A percentile compares a stretch with the other conserved stretches of the same genome.
Evolutionary conservation across 371 early-diverging fungal genomes (phyloP).

Genomic region (Zancudomyces culisetae): DNA sequence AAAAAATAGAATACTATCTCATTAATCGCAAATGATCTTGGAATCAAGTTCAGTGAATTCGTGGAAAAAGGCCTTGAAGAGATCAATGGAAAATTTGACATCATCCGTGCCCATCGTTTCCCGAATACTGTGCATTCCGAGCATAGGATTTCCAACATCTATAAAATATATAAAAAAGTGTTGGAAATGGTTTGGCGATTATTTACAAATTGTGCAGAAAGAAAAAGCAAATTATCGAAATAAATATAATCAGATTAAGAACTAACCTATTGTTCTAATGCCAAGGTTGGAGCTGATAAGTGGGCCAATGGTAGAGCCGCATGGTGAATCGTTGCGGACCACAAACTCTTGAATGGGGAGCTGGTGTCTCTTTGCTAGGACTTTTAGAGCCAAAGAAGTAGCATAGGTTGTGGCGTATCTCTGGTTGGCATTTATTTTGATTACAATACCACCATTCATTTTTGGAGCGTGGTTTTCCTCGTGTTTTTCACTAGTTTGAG

Average conservation of each 20-base stretch:
- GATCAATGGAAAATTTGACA: slow-evolving; percentile 55
- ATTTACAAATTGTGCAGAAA: too few species aligned
- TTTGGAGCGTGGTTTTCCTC: slow-evolving; percentile 79
- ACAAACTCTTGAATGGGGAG: slow-evolving; percentile 90
- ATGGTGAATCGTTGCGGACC: slow-evolving; percentile 82
- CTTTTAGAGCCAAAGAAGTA: slow-evolving; percentile 60
- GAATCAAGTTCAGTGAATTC: not conserved
- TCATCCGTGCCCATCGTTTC: slow-evolving; percentile 86
- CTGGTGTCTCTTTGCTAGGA: slow-evolving; percentile 46
- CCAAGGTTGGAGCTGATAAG: slow-evolving; percentile 86
- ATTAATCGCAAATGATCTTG: not conserved
- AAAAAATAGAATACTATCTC: too few species aligned
- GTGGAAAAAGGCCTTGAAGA: slow-evolving; percentile 30
- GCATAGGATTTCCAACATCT: slow-evolving; percentile 88
- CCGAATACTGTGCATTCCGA: slow-evolving; percentile 92
- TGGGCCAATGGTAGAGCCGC: slow-evolving; percentile 93
- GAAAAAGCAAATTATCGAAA: too few species aligned
- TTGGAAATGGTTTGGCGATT: too few species aligned
- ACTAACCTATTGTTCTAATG: slow-evolving; percentile 56
- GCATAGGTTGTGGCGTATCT: slow-evolving; percentile 87
- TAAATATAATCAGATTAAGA: too few species aligned
- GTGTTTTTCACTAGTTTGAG: slow-evolving; percentile 30
- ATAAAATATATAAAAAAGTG: too few species aligned
- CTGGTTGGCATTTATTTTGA: slow-evolving; percentile 92
- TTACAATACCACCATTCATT: slow-evolving; percentile 86